Evolutionary conservation across 2,329 filamentous ascomycete genomes (phyloP), one percentile per base, ranked within the genome.

Genomic region (Claviceps monticola): DNA sequence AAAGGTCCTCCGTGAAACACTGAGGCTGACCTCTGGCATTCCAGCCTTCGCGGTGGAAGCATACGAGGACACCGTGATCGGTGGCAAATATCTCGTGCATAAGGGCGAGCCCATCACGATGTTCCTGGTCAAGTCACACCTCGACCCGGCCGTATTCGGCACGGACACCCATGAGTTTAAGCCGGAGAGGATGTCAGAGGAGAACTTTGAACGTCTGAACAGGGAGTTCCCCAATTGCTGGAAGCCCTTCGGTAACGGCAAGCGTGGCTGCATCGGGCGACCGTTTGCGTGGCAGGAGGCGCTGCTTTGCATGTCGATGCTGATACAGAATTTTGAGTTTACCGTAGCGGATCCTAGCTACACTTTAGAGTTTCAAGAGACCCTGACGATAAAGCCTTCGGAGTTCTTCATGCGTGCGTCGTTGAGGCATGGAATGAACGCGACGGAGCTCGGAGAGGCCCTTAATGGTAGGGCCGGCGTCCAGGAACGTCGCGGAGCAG

Each of bases 241-340:
- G 81, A 85, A 86, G 66, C 83, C 86, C 3, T 90, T 89, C 58
- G 86, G 86, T 1, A 84, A 85, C 53, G 85, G 85, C 1, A 72
- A 76, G 56, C 71, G 86, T 50, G 82, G 71, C 1, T 90, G 85
- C 58, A 88, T 89, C 54, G 86, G 86, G 4, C 71, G 84, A 1
- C 74, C 79, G 0, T 89, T 89, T 61, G 84, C 85, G 1, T 85
- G 82, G 81, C 85, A 90, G 61, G 86, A 90, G 65, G 73, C 76
- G 2, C 62, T 84, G 5, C 66, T 87, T 1, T 74, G 75, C 8
- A 70, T 81, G 57, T 78, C 80, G 0, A 73, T 84, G 58, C 62
- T 87, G 13, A 69, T 88, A 53, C 84, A 88, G 59, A 85, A 83
- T 59, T 87, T 88, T 67, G 76, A 86, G 57, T 79, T 88, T 54